These are phyloP conservation scores for Dactylellina drechsleri DNA, from an alignment of 2,329 filamentous ascomycete species.

Conservation along the genomic window DNA sequence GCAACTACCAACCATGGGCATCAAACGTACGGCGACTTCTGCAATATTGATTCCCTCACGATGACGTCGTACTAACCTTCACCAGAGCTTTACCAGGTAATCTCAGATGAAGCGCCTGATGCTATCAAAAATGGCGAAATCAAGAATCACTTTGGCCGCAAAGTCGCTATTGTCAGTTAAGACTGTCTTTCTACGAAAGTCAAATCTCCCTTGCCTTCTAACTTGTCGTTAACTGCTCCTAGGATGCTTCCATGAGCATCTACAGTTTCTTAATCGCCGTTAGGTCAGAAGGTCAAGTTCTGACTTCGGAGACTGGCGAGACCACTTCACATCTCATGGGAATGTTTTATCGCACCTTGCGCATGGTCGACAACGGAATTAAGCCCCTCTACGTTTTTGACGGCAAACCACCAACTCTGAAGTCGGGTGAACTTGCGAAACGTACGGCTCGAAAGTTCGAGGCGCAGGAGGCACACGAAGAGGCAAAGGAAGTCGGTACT, in stretches of 20 bases:
- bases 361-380: conserved; percentile 98
- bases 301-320: conserved; percentile 93
- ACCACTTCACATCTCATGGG: conserved; percentile 99
- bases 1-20: conserved; percentile 63
- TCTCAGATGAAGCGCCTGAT: conserved; percentile 92
- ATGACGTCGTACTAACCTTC: conserved; percentile 30
- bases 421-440: conserved; percentile 95
- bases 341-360: conserved; percentile 98
- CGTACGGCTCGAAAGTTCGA: conserved; percentile 95
- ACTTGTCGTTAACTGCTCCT: conserved; percentile 1
- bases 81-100: conserved; percentile 77
- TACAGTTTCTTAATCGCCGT: conserved; percentile 99
- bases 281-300: conserved; percentile 93
- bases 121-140: conserved; percentile 97
- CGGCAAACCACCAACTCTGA: conserved; percentile 94
- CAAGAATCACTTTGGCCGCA: conserved; percentile 98
- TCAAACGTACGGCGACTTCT: conserved; percentile 63
- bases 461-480: conserved; percentile 87
- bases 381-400: conserved; percentile 99
- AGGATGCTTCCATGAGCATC: conserved; percentile 87
- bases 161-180: conserved; percentile 87
- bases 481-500: conserved; percentile 96
- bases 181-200: not conserved
- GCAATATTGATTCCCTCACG: not conserved
- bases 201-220: not conserved